These are phyloP conservation scores for Eragrostis nindensis DNA, from an alignment of 176 grass and related monocot genomes.

Conservation along the genomic window DNA sequence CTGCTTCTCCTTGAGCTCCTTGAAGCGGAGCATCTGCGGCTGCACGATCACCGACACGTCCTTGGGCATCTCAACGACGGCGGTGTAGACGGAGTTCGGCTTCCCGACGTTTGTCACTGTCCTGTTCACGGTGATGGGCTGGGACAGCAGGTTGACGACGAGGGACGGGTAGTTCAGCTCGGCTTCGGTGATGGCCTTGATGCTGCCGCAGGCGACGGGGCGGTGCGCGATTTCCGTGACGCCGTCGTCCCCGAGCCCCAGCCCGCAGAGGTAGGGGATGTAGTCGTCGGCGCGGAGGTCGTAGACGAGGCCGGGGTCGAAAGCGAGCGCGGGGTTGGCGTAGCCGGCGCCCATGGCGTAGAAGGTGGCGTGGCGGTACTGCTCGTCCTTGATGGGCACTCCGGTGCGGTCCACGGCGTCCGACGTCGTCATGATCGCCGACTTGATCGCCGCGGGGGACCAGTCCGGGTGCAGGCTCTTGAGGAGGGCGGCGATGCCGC, in stretches of 20 bases:
- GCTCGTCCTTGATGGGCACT: constrained; percentile 73
- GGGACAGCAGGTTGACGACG: constrained; percentile 50
- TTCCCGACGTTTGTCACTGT: constrained; percentile 90
- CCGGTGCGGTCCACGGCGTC: constrained; percentile 56
- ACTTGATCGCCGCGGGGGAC: constrained; percentile 83
- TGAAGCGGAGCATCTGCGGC: constrained; percentile 65
- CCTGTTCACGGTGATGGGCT: constrained; percentile 66
- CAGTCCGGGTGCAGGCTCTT: constrained; percentile 73
- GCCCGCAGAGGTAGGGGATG: constrained; percentile 75
- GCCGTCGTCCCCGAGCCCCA: constrained; percentile 60
- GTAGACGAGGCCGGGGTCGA: constrained; percentile 77
- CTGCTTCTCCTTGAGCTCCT: constrained; percentile 59
- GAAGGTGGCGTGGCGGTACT: constrained; percentile 78
- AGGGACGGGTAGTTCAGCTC: constrained; percentile 90
- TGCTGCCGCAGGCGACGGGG: constrained; percentile 40
- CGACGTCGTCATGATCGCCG: constrained; percentile 92
- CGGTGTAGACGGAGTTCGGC: constrained; percentile 50
- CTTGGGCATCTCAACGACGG: constrained; percentile 59
- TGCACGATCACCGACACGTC: constrained; percentile 67
- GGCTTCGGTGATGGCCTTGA: constrained; percentile 64
- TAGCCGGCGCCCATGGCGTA: constrained; percentile 87
- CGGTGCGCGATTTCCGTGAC: constrained; percentile 58
- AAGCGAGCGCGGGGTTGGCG: constrained; percentile 70
- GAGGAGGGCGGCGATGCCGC: constrained; percentile 74
- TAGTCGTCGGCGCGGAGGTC: constrained; percentile 67